phyloP scores from a whole-genome alignment of 176 grass and related monocot species.

The Microstegium vimineum region DNA sequence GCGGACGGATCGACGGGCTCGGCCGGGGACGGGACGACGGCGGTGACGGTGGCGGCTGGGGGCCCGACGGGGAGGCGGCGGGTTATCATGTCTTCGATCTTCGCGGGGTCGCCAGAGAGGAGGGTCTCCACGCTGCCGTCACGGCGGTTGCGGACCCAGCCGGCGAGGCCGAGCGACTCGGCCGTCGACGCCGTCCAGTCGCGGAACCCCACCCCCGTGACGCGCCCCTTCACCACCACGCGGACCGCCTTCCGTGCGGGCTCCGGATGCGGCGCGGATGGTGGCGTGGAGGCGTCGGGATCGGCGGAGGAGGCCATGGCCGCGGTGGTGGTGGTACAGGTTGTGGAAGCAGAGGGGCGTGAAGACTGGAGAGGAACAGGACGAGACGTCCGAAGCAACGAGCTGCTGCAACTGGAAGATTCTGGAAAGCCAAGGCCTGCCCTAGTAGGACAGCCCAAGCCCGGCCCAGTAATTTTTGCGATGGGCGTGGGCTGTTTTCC shows the following conservation, averaged over 20 bases:
- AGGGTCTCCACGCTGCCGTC: conserved; percentile 81
- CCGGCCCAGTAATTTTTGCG: neutral
- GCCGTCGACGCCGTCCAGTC: conserved; percentile 77
- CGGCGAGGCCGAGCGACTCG: conserved; percentile 59
- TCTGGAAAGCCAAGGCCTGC: neutral
- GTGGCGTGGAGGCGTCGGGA: conserved; percentile 9
- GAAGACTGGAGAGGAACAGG: neutral
- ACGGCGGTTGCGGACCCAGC: conserved; percentile 80
- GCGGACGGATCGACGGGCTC: conserved; percentile 32
- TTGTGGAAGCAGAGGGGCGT: neutral
- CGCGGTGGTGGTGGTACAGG: neutral
- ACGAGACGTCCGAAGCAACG: neutral
- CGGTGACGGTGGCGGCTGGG: conserved; percentile 51
- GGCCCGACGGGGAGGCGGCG: conserved; percentile 35
- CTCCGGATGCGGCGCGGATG: conserved; percentile 7
- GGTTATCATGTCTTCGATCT: conserved; percentile 69
- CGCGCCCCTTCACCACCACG: conserved; percentile 70
- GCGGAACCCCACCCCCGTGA: conserved; percentile 77
- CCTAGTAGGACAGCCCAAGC: neutral
- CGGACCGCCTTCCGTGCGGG: conserved; percentile 39
- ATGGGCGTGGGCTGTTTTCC: neutral
- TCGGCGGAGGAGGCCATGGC: conserved; percentile 32
- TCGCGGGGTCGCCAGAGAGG: conserved; percentile 55
- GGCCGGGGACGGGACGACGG: conserved; percentile 52
- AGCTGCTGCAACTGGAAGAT: neutral